A percentile compares a stretch with the other conserved stretches of the same genome.
phyloP scores from a whole-genome alignment of 129 eudicot genomes.

The Chrysanthemum makinoi region DNA sequence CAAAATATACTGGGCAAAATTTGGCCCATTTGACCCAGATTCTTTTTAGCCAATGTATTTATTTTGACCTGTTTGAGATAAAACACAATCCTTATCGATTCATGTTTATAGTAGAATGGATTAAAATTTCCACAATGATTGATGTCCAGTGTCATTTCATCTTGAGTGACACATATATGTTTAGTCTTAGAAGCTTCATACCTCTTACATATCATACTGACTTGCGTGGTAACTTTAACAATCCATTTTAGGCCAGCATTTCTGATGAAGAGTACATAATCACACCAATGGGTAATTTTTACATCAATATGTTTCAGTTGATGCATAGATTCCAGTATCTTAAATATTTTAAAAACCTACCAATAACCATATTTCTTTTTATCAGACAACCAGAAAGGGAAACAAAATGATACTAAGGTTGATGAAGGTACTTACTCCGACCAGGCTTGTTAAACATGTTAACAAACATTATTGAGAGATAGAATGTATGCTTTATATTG shows the following conservation, averaged over 20 bases:
- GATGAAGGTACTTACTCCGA: slow-evolving; percentile 52
- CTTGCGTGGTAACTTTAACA: slow-evolving; percentile 5
- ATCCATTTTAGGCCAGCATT: slow-evolving; percentile 47
- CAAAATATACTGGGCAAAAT: too few relatives aligned
- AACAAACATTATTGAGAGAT: neutral
- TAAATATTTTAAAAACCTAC: slow-evolving; percentile 12
- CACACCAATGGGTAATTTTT: slow-evolving; percentile 69
- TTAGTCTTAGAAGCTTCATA: neutral
- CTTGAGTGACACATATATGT: too few relatives aligned
- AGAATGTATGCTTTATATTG: neutral
- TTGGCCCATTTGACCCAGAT: too few relatives aligned
- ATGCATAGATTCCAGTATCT: neutral
- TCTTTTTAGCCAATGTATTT: too few relatives aligned
- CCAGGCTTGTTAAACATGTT: slow-evolving; percentile 2
- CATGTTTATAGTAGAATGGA: too few relatives aligned
- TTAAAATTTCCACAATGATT: too few relatives aligned
- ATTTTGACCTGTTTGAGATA: too few relatives aligned
- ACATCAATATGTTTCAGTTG: neutral
- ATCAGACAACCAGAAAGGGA: slow-evolving; percentile 54
- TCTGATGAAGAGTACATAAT: slow-evolving; percentile 72
- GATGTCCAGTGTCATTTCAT: too few relatives aligned
- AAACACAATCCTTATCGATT: too few relatives aligned
- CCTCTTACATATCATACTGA: neutral
- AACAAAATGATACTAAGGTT: slow-evolving; percentile 43
- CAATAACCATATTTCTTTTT: slow-evolving; percentile 7